Evolutionary conservation across 2,329 filamentous ascomycete species (phyloP).

Genomic region (Fusarium xyrophilum): DNA sequence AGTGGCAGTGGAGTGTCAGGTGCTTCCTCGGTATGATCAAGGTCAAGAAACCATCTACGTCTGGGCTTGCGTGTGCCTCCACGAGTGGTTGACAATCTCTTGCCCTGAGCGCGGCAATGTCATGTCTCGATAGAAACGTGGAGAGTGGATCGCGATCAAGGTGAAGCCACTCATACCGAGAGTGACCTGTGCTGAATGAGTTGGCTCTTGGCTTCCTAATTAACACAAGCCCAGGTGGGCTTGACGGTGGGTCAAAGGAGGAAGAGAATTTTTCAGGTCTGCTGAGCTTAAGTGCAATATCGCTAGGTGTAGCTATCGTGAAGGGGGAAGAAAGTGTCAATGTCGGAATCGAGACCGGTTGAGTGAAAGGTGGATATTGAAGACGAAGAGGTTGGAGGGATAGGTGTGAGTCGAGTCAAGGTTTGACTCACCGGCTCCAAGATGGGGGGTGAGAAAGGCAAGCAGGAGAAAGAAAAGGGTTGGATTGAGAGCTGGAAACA

Average conservation of each 20-base stretch:
- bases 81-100: slow-evolving; percentile 4
- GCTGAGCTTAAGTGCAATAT: slow-evolving; percentile 29
- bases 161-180: slow-evolving; percentile 31
- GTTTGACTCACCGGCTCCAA: slow-evolving; percentile 17
- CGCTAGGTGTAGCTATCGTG: slow-evolving; percentile 12
- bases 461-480: background rate
- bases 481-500: background rate
- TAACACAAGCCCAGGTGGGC: slow-evolving; percentile 25
- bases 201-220: slow-evolving; percentile 36
- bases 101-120: slow-evolving; percentile 1
- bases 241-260: slow-evolving; percentile 8
- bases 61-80: slow-evolving; percentile 14
- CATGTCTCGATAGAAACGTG: slow-evolving; percentile 23
- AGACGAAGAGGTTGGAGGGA: slow-evolving; percentile 31
- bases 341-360: slow-evolving; percentile 24
- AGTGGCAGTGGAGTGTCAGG: slow-evolving; percentile 25
- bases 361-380: slow-evolving; percentile 23
- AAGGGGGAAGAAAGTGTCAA: slow-evolving; percentile 16
- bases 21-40: slow-evolving; percentile 27
- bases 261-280: slow-evolving; percentile 36
- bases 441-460: background rate
- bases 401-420: slow-evolving; percentile 7
- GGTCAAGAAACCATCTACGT: slow-evolving; percentile 5
- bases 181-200: slow-evolving; percentile 4
- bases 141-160: slow-evolving; percentile 14